A percentile compares a stretch with the other conserved stretches of the same genome.
Evolutionary conservation across 441 rosid species (phyloP).

Genomic region (Erysimum pusillum): DNA sequence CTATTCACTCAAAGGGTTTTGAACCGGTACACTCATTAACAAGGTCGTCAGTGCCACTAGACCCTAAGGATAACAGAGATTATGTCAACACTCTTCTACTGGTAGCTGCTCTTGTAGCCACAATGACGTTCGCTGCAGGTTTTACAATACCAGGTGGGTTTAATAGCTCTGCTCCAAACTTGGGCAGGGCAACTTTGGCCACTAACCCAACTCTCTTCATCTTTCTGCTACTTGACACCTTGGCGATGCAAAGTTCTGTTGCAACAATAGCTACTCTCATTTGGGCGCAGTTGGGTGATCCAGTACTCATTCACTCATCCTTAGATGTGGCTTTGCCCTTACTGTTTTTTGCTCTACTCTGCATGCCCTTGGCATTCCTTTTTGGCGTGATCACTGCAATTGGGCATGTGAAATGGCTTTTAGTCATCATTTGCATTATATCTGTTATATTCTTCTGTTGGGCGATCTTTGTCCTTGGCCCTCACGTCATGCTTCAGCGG

Average conservation of each 20-base stretch:
- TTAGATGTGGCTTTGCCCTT: not conserved
- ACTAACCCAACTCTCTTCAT: not conserved
- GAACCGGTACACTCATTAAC: not conserved
- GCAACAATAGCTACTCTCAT: not conserved
- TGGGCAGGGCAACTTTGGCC: not conserved
- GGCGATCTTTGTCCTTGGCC: not conserved
- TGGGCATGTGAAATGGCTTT: not conserved
- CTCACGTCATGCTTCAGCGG: not conserved
- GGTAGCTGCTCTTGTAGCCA: conserved; percentile 34
- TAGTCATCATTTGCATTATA: not conserved
- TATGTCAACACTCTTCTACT: conserved; percentile 17
- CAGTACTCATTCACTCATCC: not conserved
- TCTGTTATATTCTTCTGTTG: not conserved
- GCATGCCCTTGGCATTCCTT: not conserved
- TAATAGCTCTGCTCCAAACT: conserved; percentile 13
- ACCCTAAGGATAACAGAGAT: conserved; percentile 2
- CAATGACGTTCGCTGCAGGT: conserved; percentile 16
- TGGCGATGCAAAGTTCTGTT: not conserved
- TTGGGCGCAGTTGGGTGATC: not conserved
- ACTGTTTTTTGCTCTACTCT: not conserved
- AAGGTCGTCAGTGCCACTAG: not conserved
- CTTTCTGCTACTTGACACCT: not conserved
- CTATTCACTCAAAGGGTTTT: not conserved
- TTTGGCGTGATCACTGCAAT: not conserved
- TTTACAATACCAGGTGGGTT: conserved; percentile 35